Evolutionary conservation across 2,329 filamentous ascomycete species (phyloP).

Genomic region (Arthrobotrys musiformis): DNA sequence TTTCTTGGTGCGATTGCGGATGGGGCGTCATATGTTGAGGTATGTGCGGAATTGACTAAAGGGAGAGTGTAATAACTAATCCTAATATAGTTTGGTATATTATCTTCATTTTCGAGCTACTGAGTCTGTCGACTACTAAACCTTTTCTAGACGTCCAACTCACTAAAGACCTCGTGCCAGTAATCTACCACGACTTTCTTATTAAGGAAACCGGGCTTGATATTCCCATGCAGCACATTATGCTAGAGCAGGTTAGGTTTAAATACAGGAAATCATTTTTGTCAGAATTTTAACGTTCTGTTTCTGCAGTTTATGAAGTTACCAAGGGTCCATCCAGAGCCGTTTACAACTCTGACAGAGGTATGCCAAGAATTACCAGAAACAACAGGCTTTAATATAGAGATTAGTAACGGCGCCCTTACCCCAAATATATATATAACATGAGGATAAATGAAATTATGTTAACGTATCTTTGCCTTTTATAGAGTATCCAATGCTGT

Average conservation of each 20-base stretch:
- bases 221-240: slow-evolving; percentile 88
- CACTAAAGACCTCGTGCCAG: slow-evolving; percentile 96
- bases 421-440: too few relatives aligned
- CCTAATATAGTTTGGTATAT: not conserved
- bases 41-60: too few relatives aligned
- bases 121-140: slow-evolving; percentile 59
- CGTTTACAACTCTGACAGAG: slow-evolving; percentile 93
- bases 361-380: slow-evolving; percentile 86
- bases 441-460: too few relatives aligned
- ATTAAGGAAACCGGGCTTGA: slow-evolving; percentile 98
- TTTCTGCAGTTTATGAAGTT: not conserved
- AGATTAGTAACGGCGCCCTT: slow-evolving; percentile 73
- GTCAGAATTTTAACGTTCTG: not conserved
- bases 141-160: slow-evolving; percentile 80
- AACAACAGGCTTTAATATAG: slow-evolving; percentile 91
- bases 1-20: too few relatives aligned
- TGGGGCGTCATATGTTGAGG: too few relatives aligned
- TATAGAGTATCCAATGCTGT: slow-evolving; percentile 90
- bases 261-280: not conserved
- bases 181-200: slow-evolving; percentile 98
- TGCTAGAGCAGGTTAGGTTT: slow-evolving; percentile 68
- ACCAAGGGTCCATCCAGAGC: slow-evolving; percentile 65
- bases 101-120: not conserved
- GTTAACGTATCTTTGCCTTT: not conserved
- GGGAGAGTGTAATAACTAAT: not conserved